Evolutionary conservation across 306 rosid species (phyloP).

Genomic region (Canavalia ensiformis): DNA sequence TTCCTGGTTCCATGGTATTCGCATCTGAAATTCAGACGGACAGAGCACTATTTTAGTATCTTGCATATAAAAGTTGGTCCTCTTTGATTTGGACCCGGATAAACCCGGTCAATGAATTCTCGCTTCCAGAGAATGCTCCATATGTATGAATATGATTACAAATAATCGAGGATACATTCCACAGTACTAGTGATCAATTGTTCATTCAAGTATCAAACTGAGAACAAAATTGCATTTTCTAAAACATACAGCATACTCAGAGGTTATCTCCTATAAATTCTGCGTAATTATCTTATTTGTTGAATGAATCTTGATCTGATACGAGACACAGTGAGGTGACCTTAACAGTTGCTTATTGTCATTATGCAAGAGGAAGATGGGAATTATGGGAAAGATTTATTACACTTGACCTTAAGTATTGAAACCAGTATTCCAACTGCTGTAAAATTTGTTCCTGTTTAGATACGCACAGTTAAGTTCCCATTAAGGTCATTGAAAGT

Average conservation of each 20-base stretch:
- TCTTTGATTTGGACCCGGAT: constrained; percentile 4
- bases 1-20: neutral
- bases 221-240: neutral
- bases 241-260: neutral
- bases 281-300: neutral
- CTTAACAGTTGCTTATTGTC: neutral
- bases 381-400: too few species aligned
- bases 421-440: too few species aligned
- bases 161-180: neutral
- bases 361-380: too few species aligned
- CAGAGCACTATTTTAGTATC: neutral
- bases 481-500: too few species aligned
- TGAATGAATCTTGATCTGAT: neutral
- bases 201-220: neutral
- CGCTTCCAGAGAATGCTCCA: neutral
- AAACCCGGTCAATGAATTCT: constrained; percentile 8
- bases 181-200: neutral
- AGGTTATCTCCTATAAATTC: neutral
- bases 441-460: too few species aligned
- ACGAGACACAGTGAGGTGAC: neutral
- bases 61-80: neutral
- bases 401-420: too few species aligned
- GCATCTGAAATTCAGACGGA: constrained; percentile 15
- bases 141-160: neutral
- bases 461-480: too few species aligned